Evolutionary conservation across 306 rosid species (phyloP).

Genomic region (Castanea mollissima): DNA sequence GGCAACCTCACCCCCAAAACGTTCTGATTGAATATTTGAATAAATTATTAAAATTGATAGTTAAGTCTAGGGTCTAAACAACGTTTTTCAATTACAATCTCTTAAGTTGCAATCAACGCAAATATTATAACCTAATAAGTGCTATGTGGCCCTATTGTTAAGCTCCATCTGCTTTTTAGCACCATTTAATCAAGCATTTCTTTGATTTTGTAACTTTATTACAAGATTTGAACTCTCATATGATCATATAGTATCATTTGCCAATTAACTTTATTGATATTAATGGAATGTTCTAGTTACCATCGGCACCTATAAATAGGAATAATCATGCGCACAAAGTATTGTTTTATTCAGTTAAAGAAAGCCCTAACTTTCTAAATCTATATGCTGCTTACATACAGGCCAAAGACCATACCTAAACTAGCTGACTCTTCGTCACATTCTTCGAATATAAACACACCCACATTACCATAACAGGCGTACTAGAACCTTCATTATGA

Average conservation of each 20-base stretch:
- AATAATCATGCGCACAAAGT: slow-evolving; percentile 21
- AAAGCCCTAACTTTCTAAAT: slow-evolving; percentile 31
- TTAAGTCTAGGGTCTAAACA: too few relatives aligned
- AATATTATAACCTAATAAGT: neutral
- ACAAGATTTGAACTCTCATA: slow-evolving; percentile 31
- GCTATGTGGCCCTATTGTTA: slow-evolving; percentile 1
- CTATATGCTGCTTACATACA: slow-evolving; percentile 8
- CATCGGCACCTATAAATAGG: slow-evolving; percentile 38
- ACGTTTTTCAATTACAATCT: neutral
- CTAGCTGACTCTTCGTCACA: slow-evolving; percentile 31
- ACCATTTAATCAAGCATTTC: slow-evolving; percentile 32
- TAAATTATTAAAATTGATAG: too few relatives aligned
- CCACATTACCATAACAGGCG: slow-evolving; percentile 45
- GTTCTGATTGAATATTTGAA: too few relatives aligned
- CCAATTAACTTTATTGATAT: neutral
- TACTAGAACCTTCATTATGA: slow-evolving; percentile 30
- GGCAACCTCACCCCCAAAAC: neutral
- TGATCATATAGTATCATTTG: neutral
- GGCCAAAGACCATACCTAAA: slow-evolving; percentile 11
- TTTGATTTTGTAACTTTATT: slow-evolving; percentile 26
- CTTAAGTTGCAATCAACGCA: neutral
- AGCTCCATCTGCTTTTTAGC: neutral
- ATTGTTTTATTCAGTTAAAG: slow-evolving; percentile 20
- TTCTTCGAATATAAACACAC: slow-evolving; percentile 11
- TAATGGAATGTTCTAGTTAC: slow-evolving; percentile 27